These are phyloP conservation scores for Plenodomus tracheiphilus DNA, from an alignment of 2,329 filamentous ascomycete genomes.

Conservation along the genomic window DNA sequence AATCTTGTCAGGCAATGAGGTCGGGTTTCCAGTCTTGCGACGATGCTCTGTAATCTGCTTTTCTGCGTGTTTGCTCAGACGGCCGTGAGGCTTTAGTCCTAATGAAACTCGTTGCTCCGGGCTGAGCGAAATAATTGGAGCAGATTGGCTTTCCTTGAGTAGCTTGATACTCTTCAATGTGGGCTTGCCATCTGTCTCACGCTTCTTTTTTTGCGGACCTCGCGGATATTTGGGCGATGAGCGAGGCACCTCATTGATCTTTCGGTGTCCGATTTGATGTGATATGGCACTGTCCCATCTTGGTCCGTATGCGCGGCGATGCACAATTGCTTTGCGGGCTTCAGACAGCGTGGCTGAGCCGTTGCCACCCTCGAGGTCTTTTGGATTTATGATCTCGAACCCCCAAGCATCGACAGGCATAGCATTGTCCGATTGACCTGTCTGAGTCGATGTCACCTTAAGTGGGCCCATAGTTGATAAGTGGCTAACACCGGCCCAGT, in stretches of 20 bases:
- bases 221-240: conserved; percentile 3
- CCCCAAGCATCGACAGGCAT: conserved; percentile 34
- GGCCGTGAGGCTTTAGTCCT: conserved; percentile 28
- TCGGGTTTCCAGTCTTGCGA: conserved; percentile 20
- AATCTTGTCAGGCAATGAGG: conserved; percentile 26
- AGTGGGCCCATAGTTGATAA: conserved; percentile 29
- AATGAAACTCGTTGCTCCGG: conserved; percentile 27
- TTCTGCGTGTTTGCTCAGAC: conserved; percentile 26
- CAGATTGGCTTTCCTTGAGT: not conserved
- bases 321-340: conserved; percentile 23
- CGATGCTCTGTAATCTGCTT: conserved; percentile 34
- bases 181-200: not conserved
- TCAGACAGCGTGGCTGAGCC: conserved; percentile 34
- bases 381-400: conserved; percentile 22
- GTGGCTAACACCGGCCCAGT: conserved; percentile 58
- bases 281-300: conserved; percentile 32
- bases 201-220: conserved; percentile 5
- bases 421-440: not conserved
- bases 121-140: conserved; percentile 20
- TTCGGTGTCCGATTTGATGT: conserved; percentile 28
- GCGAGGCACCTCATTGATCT: not conserved
- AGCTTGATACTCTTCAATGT: not conserved
- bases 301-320: conserved; percentile 17
- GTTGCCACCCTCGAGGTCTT: conserved; percentile 22
- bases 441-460: conserved; percentile 3